Evolutionary conservation across 805 yeast genomes (phyloP).

Genomic region (Saturnispora gosingensis): DNA sequence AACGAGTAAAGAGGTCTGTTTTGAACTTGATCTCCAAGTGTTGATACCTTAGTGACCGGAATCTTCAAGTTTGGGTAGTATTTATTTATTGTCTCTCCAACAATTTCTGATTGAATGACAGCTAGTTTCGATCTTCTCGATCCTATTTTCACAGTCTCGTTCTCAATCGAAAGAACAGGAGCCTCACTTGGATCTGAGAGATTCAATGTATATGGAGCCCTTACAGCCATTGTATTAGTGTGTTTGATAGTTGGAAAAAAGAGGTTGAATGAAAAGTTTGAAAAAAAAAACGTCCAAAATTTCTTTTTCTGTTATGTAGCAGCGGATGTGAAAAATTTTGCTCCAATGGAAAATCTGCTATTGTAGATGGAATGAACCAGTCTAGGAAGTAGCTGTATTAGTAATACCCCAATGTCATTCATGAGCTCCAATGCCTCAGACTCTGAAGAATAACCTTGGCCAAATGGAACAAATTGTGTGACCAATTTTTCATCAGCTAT

Average conservation of each 20-base stretch:
- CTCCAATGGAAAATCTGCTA: neutral
- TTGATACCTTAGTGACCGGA: constrained; percentile 69
- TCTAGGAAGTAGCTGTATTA: neutral
- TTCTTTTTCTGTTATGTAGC: neutral
- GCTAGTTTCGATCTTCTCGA: constrained; percentile 87
- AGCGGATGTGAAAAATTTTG: neutral
- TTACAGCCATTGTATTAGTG: constrained; percentile 3
- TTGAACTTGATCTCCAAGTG: constrained; percentile 86
- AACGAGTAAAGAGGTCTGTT: constrained; percentile 82
- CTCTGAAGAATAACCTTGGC: no score
- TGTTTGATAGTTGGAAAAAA: neutral
- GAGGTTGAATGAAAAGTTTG: neutral
- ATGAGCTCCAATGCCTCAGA: no score
- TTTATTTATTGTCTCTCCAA: constrained; percentile 48
- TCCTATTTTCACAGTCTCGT: constrained; percentile 46
- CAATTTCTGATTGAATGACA: constrained; percentile 72
- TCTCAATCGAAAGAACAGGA: constrained; percentile 7
- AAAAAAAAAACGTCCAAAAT: constrained; percentile 2
- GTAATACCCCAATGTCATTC: no score
- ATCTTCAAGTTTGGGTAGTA: constrained; percentile 57
- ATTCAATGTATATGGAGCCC: constrained; percentile 10
- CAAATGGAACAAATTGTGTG: no score
- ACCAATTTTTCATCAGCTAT: neutral
- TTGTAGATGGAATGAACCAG: neutral
- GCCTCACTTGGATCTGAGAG: neutral